Base-by-base conservation (phyloP, 23 red algal genomes). In the Rhodosorus marinus region DNA sequence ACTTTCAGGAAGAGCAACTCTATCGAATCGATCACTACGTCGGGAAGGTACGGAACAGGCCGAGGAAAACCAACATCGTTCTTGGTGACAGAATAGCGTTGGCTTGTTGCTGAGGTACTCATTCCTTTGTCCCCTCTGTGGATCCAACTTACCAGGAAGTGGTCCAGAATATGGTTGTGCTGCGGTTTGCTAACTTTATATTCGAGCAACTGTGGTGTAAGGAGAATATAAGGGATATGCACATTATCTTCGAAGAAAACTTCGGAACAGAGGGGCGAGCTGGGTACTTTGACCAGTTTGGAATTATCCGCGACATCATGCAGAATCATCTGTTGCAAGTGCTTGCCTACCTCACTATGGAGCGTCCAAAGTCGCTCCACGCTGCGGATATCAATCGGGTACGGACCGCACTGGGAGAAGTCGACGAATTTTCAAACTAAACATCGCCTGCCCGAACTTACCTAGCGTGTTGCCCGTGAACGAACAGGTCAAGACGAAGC, bases 231-330 rank as follows among this genome's bases (percentile, higher is more conserved):
- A 57, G 73, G 50, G 66, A 64, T 24, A 72, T 93, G 8, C 76
- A 93, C 59, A 76, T 93, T 22, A 54, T 69, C 19, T 93, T 93
- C 57, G 79, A 82, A 40, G 86, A 93, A 51, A 34, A 75, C 24
- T 82, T 93, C 45, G 86, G 75, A 26, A 75, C 80, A 4, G 86
- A 82, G 47, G 86, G 86, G 2, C 75, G 86, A 35, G 76, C 86
- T 33, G 86, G 86, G 22, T 93, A 93, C 65, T 93, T 93, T 71
- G 76, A 93, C 57, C 54, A 83, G 31, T 66, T 76, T 59, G 86
- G 86, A 20, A 93, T 93, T 30, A 69, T 93, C 8, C 69, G 86
- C 35, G 86, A 93, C 58, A 82, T 93, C n/a, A 93, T 93, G 86
- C 86, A 93, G 47, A 93, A 93, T 54, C 86, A 93, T 48, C 60